Base-by-base conservation (phyloP, 1,139 yeast species). In the Spencermartinsiella ligniputridi region DNA sequence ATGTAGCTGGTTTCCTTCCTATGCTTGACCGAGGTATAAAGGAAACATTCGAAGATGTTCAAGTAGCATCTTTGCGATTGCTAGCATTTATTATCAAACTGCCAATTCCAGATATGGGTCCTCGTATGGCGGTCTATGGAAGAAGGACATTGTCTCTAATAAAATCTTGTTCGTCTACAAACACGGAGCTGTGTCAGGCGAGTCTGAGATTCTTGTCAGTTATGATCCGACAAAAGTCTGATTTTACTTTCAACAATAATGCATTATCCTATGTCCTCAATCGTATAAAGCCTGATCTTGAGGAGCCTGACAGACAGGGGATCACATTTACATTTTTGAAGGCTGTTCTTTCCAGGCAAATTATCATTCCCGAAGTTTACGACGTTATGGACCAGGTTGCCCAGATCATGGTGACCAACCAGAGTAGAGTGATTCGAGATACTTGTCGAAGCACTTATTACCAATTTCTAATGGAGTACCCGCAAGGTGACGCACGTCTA, bases 391-490 rank as follows among this genome's bases (percentile, higher is more conserved):
- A 87, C 50, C 75, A 75, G 42, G 83, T 90, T 3, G 76, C 95
- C 3, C 78, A 80, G 49, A 83, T 89, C 27, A 86, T 94, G 96
- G 81, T 92, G 22, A 92, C 96, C 1, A 88, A 87, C 62, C 96
- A 89, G 51, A 75, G 92, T 9, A 78, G 78, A 45, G 89, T 83
- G 57, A 85, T 90, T 42, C 75, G 98, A 50, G 94, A 86, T 57
- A 81, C 86, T 66, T 81, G 97, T 8, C 77, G 97, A 63, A 77
- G 87, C 52, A 81, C 86, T 1, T 94, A 81, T 62, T 85, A 81
- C 63, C 92, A 83, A 58, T 94, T 92, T 57, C 68, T 92, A 57
- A 85, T 90, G 83, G 96, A 89, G 57, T 92, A 87, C 58, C 97
- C 95, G 56, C 97, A 92, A 67, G 90, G 97, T 25, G 77, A 82